phyloP scores from a whole-genome alignment of 1,284 basidiomycete genomes.

The Ustilago crameri region DNA sequence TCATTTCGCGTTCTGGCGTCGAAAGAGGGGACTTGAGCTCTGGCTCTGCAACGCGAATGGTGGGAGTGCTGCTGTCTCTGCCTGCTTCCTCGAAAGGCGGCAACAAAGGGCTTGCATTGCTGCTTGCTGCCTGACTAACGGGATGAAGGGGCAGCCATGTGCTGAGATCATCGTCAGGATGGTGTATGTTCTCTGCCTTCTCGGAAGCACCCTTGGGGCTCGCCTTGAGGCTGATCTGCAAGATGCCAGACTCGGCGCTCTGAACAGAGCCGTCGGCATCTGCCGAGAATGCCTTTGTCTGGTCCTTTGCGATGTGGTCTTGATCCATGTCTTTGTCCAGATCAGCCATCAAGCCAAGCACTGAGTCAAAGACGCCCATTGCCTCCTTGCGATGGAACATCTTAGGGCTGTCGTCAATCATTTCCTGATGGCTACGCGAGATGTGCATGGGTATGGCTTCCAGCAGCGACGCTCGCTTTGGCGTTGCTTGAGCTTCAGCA shows the following conservation, averaged over 20 bases:
- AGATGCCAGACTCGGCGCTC: no score
- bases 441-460: slow-evolving; percentile 15
- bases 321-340: slow-evolving; percentile 8
- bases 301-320: neutral
- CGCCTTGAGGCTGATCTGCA: no score
- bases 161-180: neutral
- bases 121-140: neutral
- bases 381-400: slow-evolving; percentile 11
- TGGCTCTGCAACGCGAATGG: slow-evolving; percentile 5
- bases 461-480: slow-evolving; percentile 6
- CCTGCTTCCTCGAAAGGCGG: neutral
- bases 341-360: slow-evolving; percentile 25
- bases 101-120: neutral
- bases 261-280: neutral
- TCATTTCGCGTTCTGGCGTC: neutral
- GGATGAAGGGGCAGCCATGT: neutral
- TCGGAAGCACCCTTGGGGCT: no score
- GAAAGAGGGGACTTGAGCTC: neutral
- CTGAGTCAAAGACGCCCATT: slow-evolving; percentile 16
- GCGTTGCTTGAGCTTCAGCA: neutral
- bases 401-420: slow-evolving; percentile 14
- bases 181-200: no score
- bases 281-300: neutral
- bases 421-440: slow-evolving; percentile 21
- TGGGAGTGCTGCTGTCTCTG: neutral